These are phyloP conservation scores for Euclidium syriacum DNA, from an alignment of 345 rosid genomes.

Conservation along the genomic window DNA sequence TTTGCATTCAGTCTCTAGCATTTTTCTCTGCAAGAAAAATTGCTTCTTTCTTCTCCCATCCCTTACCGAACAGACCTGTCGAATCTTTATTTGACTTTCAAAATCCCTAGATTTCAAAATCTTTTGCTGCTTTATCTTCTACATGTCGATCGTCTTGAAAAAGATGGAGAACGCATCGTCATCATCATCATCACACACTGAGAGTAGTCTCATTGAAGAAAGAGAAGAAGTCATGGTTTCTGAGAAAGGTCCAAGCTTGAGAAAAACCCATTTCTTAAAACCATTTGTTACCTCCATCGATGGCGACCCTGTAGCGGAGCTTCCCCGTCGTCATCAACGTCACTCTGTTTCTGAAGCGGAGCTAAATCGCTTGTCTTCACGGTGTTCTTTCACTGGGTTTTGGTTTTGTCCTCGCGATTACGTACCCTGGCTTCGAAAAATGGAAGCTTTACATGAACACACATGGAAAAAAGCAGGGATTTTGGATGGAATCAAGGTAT, in stretches of 20 bases:
- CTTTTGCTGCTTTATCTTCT: neutral
- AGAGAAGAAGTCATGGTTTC: conserved; percentile 38
- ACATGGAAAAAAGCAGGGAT: conserved; percentile 46
- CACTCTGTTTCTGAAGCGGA: neutral
- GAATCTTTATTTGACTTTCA: neutral
- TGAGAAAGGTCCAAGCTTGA: conserved; percentile 16
- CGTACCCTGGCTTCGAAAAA: conserved; percentile 34
- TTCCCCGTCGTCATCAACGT: conserved; percentile 13
- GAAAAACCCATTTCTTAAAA: conserved; percentile 37
- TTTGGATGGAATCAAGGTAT: conserved; percentile 37
- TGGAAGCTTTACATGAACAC: conserved; percentile 31
- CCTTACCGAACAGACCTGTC: neutral
- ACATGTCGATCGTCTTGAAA: neutral
- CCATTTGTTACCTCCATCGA: conserved; percentile 24
- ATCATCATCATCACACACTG: conserved; percentile 1
- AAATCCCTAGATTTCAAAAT: neutral
- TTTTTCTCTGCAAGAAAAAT: neutral
- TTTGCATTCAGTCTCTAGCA: neutral
- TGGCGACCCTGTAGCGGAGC: conserved; percentile 3
- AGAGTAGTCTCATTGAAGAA: too few species aligned
- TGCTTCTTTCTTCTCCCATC: neutral
- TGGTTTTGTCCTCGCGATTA: conserved; percentile 3
- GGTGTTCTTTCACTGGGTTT: conserved; percentile 30
- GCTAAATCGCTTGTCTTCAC: conserved; percentile 15
- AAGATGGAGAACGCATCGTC: neutral